Evolutionary conservation across 2,329 filamentous ascomycete genomes (phyloP).

Genomic region (Periconia digitata): DNA sequence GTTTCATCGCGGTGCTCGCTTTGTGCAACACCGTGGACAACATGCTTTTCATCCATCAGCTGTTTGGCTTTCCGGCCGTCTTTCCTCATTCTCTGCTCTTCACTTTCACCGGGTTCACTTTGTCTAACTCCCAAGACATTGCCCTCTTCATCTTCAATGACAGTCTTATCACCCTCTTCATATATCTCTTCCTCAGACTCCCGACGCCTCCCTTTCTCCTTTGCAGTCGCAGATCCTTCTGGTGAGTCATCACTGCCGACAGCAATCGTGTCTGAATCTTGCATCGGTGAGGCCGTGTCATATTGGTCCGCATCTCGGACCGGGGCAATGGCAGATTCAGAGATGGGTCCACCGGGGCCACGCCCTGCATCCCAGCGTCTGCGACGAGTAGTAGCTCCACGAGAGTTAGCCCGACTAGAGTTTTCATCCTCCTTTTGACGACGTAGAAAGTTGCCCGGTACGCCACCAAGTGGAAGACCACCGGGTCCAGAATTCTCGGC

Average conservation of each 20-base stretch:
- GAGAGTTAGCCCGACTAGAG: constrained; percentile 58
- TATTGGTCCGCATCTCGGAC: constrained; percentile 37
- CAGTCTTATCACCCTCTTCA: constrained; percentile 74
- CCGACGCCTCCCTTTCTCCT: constrained; percentile 32
- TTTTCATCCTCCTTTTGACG: constrained; percentile 76
- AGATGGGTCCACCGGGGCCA: constrained; percentile 81
- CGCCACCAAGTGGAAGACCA: constrained; percentile 69
- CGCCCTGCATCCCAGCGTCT: constrained; percentile 72
- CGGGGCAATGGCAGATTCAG: constrained; percentile 85
- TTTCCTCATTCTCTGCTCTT: constrained; percentile 63
- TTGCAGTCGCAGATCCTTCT: constrained; percentile 35
- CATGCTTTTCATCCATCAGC: constrained; percentile 56
- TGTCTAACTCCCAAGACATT: constrained; percentile 75
- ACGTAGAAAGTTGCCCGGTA: constrained; percentile 76
- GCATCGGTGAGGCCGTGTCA: constrained; percentile 41
- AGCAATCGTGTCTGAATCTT: constrained; percentile 48
- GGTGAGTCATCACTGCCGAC: constrained; percentile 46
- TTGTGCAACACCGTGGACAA: constrained; percentile 47
- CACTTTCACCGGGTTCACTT: constrained; percentile 41
- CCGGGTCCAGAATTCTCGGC: constrained; percentile 65
- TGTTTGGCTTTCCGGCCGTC: constrained; percentile 57
- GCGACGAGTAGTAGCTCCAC: constrained; percentile 57
- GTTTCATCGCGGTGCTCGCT: constrained; percentile 51
- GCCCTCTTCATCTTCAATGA: constrained; percentile 84
- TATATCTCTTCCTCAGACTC: constrained; percentile 65